Evolutionary conservation across 495 filamentous ascomycete species (phyloP), one percentile per base, ranked within the genome.

Genomic region (Hypoxylon fragiforme): DNA sequence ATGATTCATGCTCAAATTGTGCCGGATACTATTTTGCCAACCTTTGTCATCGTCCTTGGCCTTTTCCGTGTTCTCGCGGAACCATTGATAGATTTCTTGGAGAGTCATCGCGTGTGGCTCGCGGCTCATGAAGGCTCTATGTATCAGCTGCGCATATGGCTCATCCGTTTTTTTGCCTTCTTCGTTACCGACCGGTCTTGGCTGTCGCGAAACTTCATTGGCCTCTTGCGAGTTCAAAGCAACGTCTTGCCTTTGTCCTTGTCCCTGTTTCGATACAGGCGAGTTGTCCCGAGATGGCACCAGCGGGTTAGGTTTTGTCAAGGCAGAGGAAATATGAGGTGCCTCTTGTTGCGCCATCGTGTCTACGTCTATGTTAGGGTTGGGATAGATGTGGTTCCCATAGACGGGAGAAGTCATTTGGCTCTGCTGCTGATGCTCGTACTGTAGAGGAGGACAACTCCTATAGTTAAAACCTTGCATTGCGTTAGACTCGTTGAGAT

Each of bases 21-120:
- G 94, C 5, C 94, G 84, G 46, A 98, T 94, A 69, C 91, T 96
- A 71, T 97, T 97, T 70, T 94, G 88, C 94, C 95, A 97, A 2
- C 92, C 95, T 62, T 86, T 89, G 20, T 72, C 77, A 12, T 78
- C 73, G 30, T 78, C 78, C 37, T 75, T 85, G 1, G 80, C 95
- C 44, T 81, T 57, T 15, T 57, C 79, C 1, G 90, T 96, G 58
- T 96, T 87, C 14, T 85, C 76, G 18, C 81, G 78, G 64, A 97
- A 95, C 89, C 94, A 98, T 18, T 82, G 73, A 67, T 98, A 98
- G 49, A 98, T 89, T 19, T 92, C 86, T 60, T 90, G 84, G 3
- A 98, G 78, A 2, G 88, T 80, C 78, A 96, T 86, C 37, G 77
- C 84, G 48, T 86, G 80, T 6, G 73, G 75, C 0, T 83, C 78